Evolutionary conservation across 2,329 filamentous ascomycete species (phyloP).

Genomic region (Tolypocladium capitatum): DNA sequence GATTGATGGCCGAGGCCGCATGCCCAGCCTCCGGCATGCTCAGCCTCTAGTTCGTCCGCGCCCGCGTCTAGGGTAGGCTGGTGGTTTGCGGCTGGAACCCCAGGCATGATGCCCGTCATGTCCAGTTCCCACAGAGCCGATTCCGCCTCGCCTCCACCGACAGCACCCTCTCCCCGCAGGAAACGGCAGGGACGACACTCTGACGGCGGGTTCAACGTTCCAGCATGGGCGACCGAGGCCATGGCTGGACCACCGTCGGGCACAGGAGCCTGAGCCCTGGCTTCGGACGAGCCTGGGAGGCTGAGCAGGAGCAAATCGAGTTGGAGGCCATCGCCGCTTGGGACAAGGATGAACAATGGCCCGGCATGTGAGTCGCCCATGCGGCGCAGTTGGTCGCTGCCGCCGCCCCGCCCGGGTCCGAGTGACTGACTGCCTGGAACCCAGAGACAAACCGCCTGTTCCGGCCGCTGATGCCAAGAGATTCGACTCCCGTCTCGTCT

Average conservation of each 20-base stretch:
- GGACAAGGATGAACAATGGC: conserved; percentile 20
- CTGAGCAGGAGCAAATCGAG: conserved; percentile 17
- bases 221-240: conserved; percentile 16
- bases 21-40: too few species aligned
- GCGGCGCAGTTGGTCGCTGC: neutral
- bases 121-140: neutral
- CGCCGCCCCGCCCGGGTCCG: neutral
- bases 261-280: conserved; percentile 9
- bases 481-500: conserved; percentile 18
- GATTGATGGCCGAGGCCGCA: too few species aligned
- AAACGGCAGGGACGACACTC: neutral
- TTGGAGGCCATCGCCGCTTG: conserved; percentile 17
- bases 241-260: conserved; percentile 20
- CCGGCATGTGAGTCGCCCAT: conserved; percentile 15
- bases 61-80: neutral
- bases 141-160: neutral
- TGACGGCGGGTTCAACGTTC: neutral
- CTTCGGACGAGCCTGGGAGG: conserved; percentile 12
- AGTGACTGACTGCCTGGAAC: neutral
- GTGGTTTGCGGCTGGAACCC: neutral
- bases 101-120: neutral
- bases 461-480: conserved; percentile 18
- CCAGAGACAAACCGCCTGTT: conserved; percentile 17
- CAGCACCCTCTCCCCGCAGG: neutral
- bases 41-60: neutral